These are phyloP conservation scores for Psidium guajava DNA, from an alignment of 345 rosid genomes.

Conservation along the genomic window DNA sequence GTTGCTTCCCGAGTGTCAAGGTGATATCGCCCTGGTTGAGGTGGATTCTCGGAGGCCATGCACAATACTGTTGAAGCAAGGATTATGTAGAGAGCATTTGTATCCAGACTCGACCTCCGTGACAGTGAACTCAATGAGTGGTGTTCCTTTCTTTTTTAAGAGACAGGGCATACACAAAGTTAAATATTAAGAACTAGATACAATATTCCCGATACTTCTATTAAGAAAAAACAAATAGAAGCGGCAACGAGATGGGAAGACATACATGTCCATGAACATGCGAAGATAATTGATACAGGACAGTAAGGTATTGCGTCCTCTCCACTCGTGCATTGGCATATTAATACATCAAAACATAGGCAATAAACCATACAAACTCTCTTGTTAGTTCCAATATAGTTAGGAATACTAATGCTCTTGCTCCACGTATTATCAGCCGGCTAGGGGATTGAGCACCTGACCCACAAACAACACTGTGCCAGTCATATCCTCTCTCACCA, in stretches of 20 bases:
- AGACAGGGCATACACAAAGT: not conserved
- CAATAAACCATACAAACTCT: not conserved
- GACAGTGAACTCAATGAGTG: not conserved
- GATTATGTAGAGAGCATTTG: not conserved
- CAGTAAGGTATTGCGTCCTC: not conserved
- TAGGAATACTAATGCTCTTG: not conserved
- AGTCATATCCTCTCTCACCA: slow-evolving; percentile 3
- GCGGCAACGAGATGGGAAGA: not conserved
- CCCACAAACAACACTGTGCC: slow-evolving; percentile 2
- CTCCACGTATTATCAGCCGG: not conserved
- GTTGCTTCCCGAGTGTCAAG: not conserved
- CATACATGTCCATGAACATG: not conserved
- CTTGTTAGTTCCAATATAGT: not conserved
- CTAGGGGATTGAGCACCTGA: slow-evolving; percentile 6
- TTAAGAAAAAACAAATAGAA: not conserved
- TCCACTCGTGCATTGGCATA: not conserved
- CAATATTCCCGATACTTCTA: not conserved
- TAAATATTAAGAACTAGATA: not conserved
- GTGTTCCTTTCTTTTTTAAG: not conserved
- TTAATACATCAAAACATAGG: not conserved
- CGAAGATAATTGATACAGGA: not conserved
- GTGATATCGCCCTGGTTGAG: not conserved
- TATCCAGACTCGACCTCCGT: not conserved
- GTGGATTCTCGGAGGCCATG: not conserved
- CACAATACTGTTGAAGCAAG: not conserved